phyloP scores from a whole-genome alignment of 345 rosid genomes.

The Lepidium didymum region DNA sequence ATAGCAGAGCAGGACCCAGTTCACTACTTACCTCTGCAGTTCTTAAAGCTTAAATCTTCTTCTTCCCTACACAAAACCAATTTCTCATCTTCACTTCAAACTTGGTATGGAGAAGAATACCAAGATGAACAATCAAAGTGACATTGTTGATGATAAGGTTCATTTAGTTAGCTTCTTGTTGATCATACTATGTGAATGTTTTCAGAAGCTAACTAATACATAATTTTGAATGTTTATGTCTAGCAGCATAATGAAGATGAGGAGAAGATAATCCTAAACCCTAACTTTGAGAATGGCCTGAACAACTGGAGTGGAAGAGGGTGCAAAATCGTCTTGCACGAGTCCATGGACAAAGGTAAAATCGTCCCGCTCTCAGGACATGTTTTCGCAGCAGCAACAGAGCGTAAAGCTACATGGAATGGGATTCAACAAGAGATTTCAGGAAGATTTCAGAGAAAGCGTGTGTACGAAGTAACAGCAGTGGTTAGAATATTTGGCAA shows the following conservation, averaged over 20 bases:
- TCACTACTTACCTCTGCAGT: neutral
- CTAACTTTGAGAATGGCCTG: constrained; percentile 64
- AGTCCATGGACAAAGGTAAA: constrained; percentile 60
- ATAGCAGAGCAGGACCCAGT: neutral
- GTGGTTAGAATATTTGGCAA: constrained; percentile 63
- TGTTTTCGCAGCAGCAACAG: constrained; percentile 63
- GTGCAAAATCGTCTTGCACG: constrained; percentile 55
- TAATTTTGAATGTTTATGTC: neutral
- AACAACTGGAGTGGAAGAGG: constrained; percentile 82
- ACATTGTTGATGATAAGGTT: constrained; percentile 15
- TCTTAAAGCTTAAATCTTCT: neutral
- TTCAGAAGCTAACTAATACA: neutral
- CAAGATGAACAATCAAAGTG: constrained; percentile 6
- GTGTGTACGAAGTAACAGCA: constrained; percentile 59
- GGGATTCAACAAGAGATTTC: constrained; percentile 91
- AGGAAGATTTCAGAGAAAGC: constrained; percentile 52
- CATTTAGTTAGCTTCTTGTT: neutral
- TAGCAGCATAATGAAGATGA: constrained; percentile 14
- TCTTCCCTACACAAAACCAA: neutral
- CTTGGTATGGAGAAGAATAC: constrained; percentile 8
- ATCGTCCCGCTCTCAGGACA: constrained; percentile 50
- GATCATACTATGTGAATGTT: neutral
- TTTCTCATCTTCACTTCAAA: neutral
- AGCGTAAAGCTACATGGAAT: constrained; percentile 66
- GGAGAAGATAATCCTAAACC: constrained; percentile 58